Evolutionary conservation across 2,329 filamentous ascomycete species (phyloP).

Genomic region (Metarhizium sp.): DNA sequence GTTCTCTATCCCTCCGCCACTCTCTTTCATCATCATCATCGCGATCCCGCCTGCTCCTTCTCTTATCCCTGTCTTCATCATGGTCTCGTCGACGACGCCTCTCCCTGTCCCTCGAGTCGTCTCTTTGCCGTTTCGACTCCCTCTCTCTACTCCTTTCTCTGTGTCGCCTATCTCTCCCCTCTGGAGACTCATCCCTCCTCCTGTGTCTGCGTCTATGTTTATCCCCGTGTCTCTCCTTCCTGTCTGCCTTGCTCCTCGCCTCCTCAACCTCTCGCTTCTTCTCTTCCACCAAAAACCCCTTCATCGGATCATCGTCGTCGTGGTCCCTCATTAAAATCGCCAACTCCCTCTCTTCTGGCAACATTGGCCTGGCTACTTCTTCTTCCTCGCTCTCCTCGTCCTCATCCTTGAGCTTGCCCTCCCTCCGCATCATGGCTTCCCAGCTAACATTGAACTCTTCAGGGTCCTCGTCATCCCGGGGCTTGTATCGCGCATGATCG

Average conservation of each 20-base stretch:
- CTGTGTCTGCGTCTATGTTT: constrained; percentile 28
- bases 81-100: constrained; percentile 14
- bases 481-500: constrained; percentile 89
- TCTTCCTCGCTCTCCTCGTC: constrained; percentile 38
- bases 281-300: constrained; percentile 76
- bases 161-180: constrained; percentile 15
- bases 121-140: constrained; percentile 19
- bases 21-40: neutral
- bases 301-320: constrained; percentile 98
- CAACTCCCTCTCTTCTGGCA: constrained; percentile 77
- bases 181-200: constrained; percentile 24
- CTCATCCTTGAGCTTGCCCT: constrained; percentile 34
- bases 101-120: constrained; percentile 17
- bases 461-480: constrained; percentile 65
- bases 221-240: constrained; percentile 31
- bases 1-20: constrained; percentile 11
- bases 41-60: neutral
- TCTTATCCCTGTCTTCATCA: constrained; percentile 15
- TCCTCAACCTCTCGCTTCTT: constrained; percentile 82
- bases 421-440: constrained; percentile 48
- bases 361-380: constrained; percentile 47
- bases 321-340: constrained; percentile 65
- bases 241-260: constrained; percentile 46
- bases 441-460: constrained; percentile 50
- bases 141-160: constrained; percentile 12